Evolutionary conservation across 2,329 filamentous ascomycete genomes (phyloP), one percentile per base, ranked within the genome.

Genomic region (Ophiocordyceps australis): DNA sequence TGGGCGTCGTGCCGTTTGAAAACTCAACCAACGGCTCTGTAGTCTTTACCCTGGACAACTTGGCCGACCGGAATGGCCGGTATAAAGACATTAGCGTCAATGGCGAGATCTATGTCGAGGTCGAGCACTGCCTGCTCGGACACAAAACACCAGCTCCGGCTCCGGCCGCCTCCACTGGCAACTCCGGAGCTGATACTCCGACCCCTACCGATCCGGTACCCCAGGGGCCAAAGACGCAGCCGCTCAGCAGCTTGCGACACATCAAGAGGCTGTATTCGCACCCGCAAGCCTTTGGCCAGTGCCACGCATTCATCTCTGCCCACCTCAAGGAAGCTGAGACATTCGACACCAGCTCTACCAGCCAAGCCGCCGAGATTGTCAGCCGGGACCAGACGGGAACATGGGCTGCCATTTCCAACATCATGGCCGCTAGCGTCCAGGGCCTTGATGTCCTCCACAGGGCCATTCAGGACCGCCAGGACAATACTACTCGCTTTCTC

Each of bases 21-120:
- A 98, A 98, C 57, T 91, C 80, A 21, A 86, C 81, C 45, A 93
- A 95, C 50, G 89, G 89, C 41, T 75, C 77, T 28, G 89, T 98
- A 25, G 72, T 89, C 29, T 79, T 82, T 48, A 93, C 85, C 0
- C 65, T 95, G 14, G 85, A 94, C 50, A 69, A 86, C 35, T 70
- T 98, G 32, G 81, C 81, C 36, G 82, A 93, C 52, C 62, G 77
- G 15, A 55, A 68, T 20, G 52, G 49, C 22, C 50, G 53, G 22
- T 81, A 78, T 43, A 59, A 61, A 9, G 69, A 79, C 42, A 63
- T 94, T 23, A 60, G 64, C 24, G 77, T 95, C 21, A 79, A 74
- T 43, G 80, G 70, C 23, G 89, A 95, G 54, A 66, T 76, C 30
- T 94, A 92, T 42, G 63, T 95, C 22, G 66, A 76, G 35, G 83